Evolutionary conservation across 805 yeast genomes (phyloP).

Genomic region (Candida parachauliodes): DNA sequence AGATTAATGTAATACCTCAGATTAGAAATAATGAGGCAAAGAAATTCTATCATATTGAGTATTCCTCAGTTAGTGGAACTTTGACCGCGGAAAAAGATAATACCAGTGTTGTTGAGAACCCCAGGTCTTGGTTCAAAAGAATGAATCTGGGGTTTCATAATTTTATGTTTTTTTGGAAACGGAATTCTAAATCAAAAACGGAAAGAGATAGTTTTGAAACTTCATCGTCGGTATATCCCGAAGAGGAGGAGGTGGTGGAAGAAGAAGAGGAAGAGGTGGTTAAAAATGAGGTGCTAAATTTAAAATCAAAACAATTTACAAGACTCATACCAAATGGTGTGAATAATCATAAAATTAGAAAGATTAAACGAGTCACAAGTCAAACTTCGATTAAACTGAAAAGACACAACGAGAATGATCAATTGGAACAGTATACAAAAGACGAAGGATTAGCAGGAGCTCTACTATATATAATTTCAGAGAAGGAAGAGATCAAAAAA

Average conservation of each 20-base stretch:
- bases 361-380: neutral
- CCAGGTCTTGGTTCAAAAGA: neutral
- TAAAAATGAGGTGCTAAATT: neutral
- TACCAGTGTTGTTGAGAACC: neutral
- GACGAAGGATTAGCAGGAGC: conserved; percentile 10
- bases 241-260: neutral
- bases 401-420: neutral
- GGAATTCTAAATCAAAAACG: neutral
- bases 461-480: conserved; percentile 6
- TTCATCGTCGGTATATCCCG: neutral
- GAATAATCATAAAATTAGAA: too few relatives aligned
- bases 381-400: neutral
- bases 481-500: conserved; percentile 2
- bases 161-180: neutral
- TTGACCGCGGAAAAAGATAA: conserved; percentile 4
- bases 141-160: neutral
- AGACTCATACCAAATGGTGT: too few relatives aligned
- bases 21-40: conserved; percentile 4
- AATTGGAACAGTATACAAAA: conserved; percentile 1
- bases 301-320: neutral
- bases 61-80: conserved; percentile 3
- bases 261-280: neutral
- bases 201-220: neutral
- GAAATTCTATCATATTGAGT: conserved; percentile 3
- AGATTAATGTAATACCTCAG: neutral